Evolutionary conservation across 2,329 filamentous ascomycete species (phyloP).

Genomic region (Ophiostoma himal-ulmi): DNA sequence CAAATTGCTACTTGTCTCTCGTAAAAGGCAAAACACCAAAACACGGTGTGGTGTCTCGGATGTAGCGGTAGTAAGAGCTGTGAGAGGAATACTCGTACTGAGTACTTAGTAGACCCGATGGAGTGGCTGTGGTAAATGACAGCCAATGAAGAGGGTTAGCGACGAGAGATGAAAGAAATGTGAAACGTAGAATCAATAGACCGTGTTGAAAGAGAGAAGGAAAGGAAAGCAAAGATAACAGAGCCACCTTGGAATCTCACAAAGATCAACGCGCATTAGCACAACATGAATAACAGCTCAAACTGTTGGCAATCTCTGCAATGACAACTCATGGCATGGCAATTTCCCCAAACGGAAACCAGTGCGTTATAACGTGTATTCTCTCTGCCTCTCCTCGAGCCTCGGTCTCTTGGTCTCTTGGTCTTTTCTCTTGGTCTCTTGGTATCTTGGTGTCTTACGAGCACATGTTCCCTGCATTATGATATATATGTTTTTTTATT

Average conservation of each 20-base stretch:
- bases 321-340: not conserved
- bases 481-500: not conserved
- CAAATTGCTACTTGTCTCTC: not conserved
- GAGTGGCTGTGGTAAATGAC: not conserved
- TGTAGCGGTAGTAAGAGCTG: not conserved
- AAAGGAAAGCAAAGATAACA: not conserved
- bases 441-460: not conserved
- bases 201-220: not conserved
- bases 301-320: not conserved
- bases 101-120: too few relatives aligned
- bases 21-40: not conserved
- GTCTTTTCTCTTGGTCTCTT: not conserved
- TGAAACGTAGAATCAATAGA: not conserved
- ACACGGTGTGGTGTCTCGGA: not conserved
- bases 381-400: not conserved
- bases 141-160: not conserved
- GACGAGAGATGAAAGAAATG: not conserved
- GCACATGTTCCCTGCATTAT: not conserved
- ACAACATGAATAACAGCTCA: not conserved
- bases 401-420: not conserved
- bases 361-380: not conserved
- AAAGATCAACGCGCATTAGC: not conserved
- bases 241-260: not conserved
- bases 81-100: not conserved
- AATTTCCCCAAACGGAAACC: not conserved